Base-by-base conservation (phyloP, 2,329 filamentous ascomycete genomes). In the Xylariales sp. region DNA sequence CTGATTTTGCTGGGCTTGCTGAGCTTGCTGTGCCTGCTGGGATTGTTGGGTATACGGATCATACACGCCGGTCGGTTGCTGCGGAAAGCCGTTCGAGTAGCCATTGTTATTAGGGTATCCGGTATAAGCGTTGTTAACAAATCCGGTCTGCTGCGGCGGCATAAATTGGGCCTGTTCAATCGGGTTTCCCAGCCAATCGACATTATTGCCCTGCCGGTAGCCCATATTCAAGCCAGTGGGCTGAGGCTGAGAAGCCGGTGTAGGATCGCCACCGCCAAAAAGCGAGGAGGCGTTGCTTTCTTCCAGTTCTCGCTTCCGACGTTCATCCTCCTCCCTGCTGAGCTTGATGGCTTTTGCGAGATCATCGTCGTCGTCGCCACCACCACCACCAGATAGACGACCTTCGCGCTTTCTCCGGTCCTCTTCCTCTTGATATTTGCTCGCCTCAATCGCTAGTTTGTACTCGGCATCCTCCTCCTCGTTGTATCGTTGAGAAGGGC, bases 141-240 rank as follows among this genome's bases (percentile, higher is more conserved):
- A 92, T n/a, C 93, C 93, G 0, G 93, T 97, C 3, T 89, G 91
- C 79, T 97, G 94, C 97, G 94, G 53, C 52, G 88, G 86, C 79
- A 91, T 86, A 78, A 88, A 86, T 76, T 93, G 91, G 74, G 83
- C 89, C 75, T 89, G 90, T 66, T 95, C 93, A 75, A 98, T 91
- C 12, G 94, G 93, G 80, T 99, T 99, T 67, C 95, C 96, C 75
- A 97, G 96, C 89, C 97, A 98, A 81, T 99, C 96, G 18, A 99
- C 96, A 12, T 93, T 93, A 65, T 92, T 92, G 78, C 97, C 95
- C 81, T 99, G 96, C 83, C 98, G 94, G 77, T 99, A 99, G 54
- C 95, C 95, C 82, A 97, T 94, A 80, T 97, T 98, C 83, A 93
- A 94, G 43, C 94, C 95, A 14, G 94, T 98, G 48, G 88, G 89